Evolutionary conservation across 768 basidiomycete genomes (phyloP).

Genomic region (Agaricus sinodeliciosus): DNA sequence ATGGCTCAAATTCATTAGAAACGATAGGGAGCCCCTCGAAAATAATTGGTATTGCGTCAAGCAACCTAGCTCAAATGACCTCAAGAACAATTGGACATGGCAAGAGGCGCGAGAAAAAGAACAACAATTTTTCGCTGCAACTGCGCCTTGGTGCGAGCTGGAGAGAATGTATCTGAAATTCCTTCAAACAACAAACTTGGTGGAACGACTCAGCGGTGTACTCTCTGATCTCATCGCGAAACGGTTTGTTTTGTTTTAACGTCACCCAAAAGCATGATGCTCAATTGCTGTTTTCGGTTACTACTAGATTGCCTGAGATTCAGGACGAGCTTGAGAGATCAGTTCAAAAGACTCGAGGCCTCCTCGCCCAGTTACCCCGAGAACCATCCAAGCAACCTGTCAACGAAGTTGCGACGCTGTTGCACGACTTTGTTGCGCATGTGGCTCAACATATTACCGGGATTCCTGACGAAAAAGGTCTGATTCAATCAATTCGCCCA

Average conservation of each 20-base stretch:
- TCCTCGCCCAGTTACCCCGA: slow-evolving; percentile 31
- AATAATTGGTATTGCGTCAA: slow-evolving; percentile 60
- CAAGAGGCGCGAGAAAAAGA: slow-evolving; percentile 56
- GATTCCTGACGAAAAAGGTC: slow-evolving; percentile 42
- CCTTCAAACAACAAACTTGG: slow-evolving; percentile 51
- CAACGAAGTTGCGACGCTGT: slow-evolving; percentile 44
- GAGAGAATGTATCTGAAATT: slow-evolving; percentile 43
- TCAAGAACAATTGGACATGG: slow-evolving; percentile 52
- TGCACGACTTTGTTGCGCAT: slow-evolving; percentile 42
- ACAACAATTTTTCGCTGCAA: slow-evolving; percentile 46
- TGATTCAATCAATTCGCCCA: slow-evolving; percentile 51
- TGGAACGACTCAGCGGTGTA: slow-evolving; percentile 49
- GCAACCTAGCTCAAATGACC: slow-evolving; percentile 43
- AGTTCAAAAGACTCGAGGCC: slow-evolving; percentile 30
- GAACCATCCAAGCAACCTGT: slow-evolving; percentile 51
- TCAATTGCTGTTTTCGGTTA: neutral
- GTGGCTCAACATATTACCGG: slow-evolving; percentile 44
- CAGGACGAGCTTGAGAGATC: slow-evolving; percentile 48
- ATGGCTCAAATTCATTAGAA: slow-evolving; percentile 54
- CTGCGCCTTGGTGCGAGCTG: slow-evolving; percentile 47
- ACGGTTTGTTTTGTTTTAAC: slow-evolving; percentile 31
- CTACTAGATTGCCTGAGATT: slow-evolving; percentile 57
- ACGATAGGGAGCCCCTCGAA: slow-evolving; percentile 42
- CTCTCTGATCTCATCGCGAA: slow-evolving; percentile 59
- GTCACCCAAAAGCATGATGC: slow-evolving; percentile 33